Conservation (phyloP, 352 stramenopile species). For the Pythium volutum region DNA sequence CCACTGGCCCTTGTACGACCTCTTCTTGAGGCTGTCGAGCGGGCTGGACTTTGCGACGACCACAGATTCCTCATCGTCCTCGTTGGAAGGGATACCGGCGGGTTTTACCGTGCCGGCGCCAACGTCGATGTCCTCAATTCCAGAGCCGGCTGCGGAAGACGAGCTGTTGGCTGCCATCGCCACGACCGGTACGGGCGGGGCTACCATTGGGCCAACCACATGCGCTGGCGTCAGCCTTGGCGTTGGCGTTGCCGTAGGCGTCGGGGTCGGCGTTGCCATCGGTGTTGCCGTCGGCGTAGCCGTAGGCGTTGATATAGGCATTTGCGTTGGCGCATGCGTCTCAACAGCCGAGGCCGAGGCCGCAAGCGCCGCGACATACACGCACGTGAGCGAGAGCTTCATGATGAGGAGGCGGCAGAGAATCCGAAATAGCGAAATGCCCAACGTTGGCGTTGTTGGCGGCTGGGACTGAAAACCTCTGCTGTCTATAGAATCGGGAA, state of each 20-base stretch:
- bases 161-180: background rate
- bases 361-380: constrained; percentile 10
- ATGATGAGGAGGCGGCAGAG: background rate
- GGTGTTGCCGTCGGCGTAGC: background rate
- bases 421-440: constrained; percentile 5
- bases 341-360: constrained; percentile 3
- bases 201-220: too few relatives aligned
- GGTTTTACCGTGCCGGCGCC: constrained; percentile 16
- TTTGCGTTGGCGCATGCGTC: constrained; percentile 4
- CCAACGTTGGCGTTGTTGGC: background rate
- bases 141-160: constrained; percentile 7
- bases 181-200: too few relatives aligned
- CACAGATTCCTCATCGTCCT: background rate
- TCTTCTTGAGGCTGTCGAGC: constrained; percentile 21
- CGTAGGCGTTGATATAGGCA: background rate
- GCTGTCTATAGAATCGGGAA: background rate
- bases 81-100: background rate
- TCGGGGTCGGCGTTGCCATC: too few relatives aligned
- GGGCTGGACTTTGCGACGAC: constrained; percentile 3
- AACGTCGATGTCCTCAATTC: background rate
- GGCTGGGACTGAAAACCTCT: background rate
- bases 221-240: constrained; percentile 2
- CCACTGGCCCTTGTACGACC: constrained; percentile 38
- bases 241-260: background rate
- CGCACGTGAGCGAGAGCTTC: constrained; percentile 20